These are phyloP conservation scores for Cyberlindnera lachancei DNA, from an alignment of 805 yeast species.

Conservation along the genomic window DNA sequence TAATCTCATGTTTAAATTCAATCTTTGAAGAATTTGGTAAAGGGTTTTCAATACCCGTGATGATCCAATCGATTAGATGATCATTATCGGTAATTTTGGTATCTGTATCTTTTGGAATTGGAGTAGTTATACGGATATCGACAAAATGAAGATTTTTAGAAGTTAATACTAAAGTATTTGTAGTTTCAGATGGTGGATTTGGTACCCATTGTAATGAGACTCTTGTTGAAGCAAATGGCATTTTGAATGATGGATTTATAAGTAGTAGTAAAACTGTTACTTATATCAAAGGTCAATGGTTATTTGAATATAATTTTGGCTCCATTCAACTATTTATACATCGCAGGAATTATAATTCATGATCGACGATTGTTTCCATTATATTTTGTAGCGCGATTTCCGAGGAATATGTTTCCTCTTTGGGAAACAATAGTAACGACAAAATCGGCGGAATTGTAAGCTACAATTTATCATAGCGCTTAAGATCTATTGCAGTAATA, in stretches of 20 bases:
- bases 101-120: conserved; percentile 4
- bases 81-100: conserved; percentile 15
- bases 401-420: not conserved
- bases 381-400: not conserved
- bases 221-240: conserved; percentile 33
- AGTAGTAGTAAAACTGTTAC: not conserved
- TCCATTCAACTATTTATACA: not conserved
- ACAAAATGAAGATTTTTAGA: conserved; percentile 39
- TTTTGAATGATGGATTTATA: conserved; percentile 1
- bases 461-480: too few relatives aligned
- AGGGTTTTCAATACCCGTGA: conserved; percentile 25
- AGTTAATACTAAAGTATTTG: conserved; percentile 42
- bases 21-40: conserved; percentile 11
- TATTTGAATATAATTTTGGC: too few relatives aligned
- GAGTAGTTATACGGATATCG: conserved; percentile 32
- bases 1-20: conserved; percentile 21
- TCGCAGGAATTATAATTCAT: not conserved
- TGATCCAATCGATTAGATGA: conserved; percentile 22
- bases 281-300: too few relatives aligned
- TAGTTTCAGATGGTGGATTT: conserved; percentile 31
- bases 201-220: conserved; percentile 48
- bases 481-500: too few relatives aligned
- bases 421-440: too few relatives aligned
- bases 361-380: not conserved
- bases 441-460: too few relatives aligned